phyloP scores from a whole-genome alignment of 2,329 filamentous ascomycete species.

The Teratosphaeria nubilosa region DNA sequence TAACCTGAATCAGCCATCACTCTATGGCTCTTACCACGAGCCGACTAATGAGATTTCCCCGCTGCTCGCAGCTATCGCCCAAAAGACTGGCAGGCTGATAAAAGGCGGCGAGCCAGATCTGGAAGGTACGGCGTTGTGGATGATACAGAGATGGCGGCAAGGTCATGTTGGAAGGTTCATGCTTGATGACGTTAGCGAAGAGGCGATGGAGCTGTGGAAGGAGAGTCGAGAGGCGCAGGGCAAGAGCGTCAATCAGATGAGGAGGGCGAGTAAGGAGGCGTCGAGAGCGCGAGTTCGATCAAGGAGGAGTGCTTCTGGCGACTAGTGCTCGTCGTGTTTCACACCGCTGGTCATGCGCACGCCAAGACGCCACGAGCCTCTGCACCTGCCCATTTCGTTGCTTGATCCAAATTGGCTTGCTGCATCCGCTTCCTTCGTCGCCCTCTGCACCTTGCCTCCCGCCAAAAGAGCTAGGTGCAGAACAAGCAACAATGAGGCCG shows the following conservation, averaged over 20 bases:
- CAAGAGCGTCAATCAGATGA: slow-evolving; percentile 58
- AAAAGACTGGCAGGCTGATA: slow-evolving; percentile 62
- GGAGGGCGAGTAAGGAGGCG: slow-evolving; percentile 54
- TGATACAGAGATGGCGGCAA: slow-evolving; percentile 71
- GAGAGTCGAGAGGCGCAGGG: slow-evolving; percentile 25
- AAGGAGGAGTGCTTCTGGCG: not conserved
- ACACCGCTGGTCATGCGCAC: not conserved
- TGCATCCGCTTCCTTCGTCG: too few species aligned
- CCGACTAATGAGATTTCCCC: slow-evolving; percentile 79
- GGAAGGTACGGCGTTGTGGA: slow-evolving; percentile 65
- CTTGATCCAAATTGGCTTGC: not conserved
- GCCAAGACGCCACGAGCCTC: not conserved
- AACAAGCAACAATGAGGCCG: not conserved
- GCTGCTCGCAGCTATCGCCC: slow-evolving; percentile 61
- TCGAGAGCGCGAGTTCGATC: slow-evolving; percentile 2
- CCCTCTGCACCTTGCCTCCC: not conserved
- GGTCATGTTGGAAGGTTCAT: slow-evolving; percentile 68
- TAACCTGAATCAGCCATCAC: slow-evolving; percentile 50
- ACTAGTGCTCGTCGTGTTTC: not conserved
- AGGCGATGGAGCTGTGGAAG: slow-evolving; percentile 45
- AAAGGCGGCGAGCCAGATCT: slow-evolving; percentile 62
- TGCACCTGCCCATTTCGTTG: not conserved
- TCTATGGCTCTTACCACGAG: slow-evolving; percentile 53
- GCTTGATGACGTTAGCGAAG: slow-evolving; percentile 63
- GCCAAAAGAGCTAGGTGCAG: not conserved